phyloP scores from a whole-genome alignment of 495 filamentous ascomycete genomes.

The Gamarada debralockiae region DNA sequence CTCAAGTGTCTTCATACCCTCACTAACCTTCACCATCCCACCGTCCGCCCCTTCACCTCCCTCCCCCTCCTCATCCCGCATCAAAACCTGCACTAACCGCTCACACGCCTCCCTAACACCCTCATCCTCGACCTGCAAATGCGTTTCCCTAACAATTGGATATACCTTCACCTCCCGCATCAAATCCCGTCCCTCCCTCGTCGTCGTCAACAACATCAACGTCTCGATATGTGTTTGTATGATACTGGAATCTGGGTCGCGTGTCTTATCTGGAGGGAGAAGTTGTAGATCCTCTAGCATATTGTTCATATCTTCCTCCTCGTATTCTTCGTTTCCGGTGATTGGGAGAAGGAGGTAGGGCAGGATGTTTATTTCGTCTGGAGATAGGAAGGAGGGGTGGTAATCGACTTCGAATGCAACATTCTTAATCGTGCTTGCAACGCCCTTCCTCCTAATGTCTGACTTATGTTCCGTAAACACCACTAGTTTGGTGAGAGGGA shows the following conservation, averaged over 20 bases:
- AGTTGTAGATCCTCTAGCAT: constrained; percentile 88
- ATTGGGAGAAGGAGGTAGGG: constrained; percentile 79
- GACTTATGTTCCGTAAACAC: constrained; percentile 90
- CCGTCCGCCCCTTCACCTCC: too few relatives aligned
- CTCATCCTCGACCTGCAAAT: constrained; percentile 75
- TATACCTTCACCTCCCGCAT: constrained; percentile 80
- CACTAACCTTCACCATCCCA: constrained; percentile 22
- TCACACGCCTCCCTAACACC: constrained; percentile 82
- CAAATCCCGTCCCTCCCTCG: constrained; percentile 64
- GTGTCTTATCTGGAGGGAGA: constrained; percentile 78
- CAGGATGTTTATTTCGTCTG: constrained; percentile 70
- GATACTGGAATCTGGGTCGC: constrained; percentile 71
- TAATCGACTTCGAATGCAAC: constrained; percentile 66
- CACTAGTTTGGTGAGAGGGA: constrained; percentile 80
- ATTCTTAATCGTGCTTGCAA: constrained; percentile 92
- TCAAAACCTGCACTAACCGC: constrained; percentile 84
- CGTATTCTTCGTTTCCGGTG: constrained; percentile 55
- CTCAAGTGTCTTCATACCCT: constrained; percentile 20
- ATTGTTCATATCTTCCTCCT: constrained; percentile 68
- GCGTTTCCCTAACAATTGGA: constrained; percentile 81
- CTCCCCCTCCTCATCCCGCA: constrained; percentile 66
- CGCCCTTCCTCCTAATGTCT: constrained; percentile 75
- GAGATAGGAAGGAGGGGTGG: constrained; percentile 64
- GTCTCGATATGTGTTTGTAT: constrained; percentile 86
- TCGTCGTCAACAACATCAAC: constrained; percentile 76